Percentiles rank a stretch among this genome's conserved stretches.
These are phyloP conservation scores for Plasmodium cynomolgi DNA, from an alignment of 169 alveolate genomes.

Conservation along the genomic window DNA sequence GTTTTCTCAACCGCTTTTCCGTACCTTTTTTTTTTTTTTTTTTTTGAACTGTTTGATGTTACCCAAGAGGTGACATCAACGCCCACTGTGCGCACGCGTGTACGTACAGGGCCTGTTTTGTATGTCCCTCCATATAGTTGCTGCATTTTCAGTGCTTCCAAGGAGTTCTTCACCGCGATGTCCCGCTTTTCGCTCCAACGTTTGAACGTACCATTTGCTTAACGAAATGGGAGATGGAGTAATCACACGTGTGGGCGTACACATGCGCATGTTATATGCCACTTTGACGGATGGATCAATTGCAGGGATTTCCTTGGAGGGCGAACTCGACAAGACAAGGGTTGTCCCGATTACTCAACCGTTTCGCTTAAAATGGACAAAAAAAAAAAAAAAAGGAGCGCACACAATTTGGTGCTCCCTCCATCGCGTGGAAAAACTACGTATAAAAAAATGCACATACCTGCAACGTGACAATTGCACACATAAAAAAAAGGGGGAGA, in stretches of 20 bases:
- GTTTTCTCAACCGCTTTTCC: neutral
- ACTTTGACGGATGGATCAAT: neutral
- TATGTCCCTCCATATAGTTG: neutral
- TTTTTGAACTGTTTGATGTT: neutral
- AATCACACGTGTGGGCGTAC: neutral
- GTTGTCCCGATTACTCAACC: neutral
- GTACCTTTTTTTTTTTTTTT: neutral
- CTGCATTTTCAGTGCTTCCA: neutral
- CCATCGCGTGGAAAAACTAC: neutral
- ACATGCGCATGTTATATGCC: neutral
- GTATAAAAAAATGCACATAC: neutral
- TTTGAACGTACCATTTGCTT: neutral
- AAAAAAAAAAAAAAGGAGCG: neutral
- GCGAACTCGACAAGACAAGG: neutral
- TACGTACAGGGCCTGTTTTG: neutral
- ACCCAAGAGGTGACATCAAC: neutral
- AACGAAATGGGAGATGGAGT: neutral
- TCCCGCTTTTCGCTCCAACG: neutral
- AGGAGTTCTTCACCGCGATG: neutral
- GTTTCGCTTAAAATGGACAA: neutral
- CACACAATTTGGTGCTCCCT: neutral
- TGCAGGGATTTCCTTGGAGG: neutral
- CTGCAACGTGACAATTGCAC: neutral
- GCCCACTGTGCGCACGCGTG: neutral
- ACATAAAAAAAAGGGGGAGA: neutral